Base-by-base conservation (phyloP, 2,329 filamentous ascomycete genomes). In the Pseudonectria foliicola region DNA sequence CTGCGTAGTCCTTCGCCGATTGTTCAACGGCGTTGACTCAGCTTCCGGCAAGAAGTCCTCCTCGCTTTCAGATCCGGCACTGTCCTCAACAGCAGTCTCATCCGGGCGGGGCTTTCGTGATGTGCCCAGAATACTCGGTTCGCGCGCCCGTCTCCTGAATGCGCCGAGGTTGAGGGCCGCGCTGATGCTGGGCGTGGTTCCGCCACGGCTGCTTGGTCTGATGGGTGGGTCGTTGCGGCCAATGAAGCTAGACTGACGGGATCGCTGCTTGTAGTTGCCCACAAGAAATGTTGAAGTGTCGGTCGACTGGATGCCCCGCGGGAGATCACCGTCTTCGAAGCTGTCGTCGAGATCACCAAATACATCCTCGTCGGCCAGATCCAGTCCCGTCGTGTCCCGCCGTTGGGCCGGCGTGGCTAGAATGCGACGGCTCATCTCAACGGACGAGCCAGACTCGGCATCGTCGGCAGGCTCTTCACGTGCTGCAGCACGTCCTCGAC, bases 11-110 rank as follows among this genome's bases (percentile, higher is more conserved):
- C 63, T 61, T 13, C 70, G 59, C 31, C 54, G 43, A 21, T 48
- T 53, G 38, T 76, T 72, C 16, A 82, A 50, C 4, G 81, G 80
- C 6, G 82, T 85, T 12, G 79, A 81, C 59, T 83, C 79, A 18
- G 77, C 78, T 37, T 84, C 78, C 71, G 80, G 33, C 65, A 70
- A 50, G 76, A 81, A 45, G 46, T 68, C 59, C 43, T 66, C 46
- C 33, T 73, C 68, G 14, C 73, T 64, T 10, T 64, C 59, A 23
- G 46, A 49, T 23, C 60, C 61, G 18, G 51, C 55, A 38, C 51
- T 53, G 45, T 33, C 51, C 39, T 57, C 55, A 21, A 54, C 52
- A 6, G 37, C 55, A 25, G 41, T 57, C 27, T 48, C 58, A 52
- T 61, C 50, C n/a, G 52, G 52, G 15, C 54, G 52, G 13, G 60